Evolutionary conservation across 495 filamentous ascomycete genomes (phyloP).

Genomic region (Lophium mytilinum): DNA sequence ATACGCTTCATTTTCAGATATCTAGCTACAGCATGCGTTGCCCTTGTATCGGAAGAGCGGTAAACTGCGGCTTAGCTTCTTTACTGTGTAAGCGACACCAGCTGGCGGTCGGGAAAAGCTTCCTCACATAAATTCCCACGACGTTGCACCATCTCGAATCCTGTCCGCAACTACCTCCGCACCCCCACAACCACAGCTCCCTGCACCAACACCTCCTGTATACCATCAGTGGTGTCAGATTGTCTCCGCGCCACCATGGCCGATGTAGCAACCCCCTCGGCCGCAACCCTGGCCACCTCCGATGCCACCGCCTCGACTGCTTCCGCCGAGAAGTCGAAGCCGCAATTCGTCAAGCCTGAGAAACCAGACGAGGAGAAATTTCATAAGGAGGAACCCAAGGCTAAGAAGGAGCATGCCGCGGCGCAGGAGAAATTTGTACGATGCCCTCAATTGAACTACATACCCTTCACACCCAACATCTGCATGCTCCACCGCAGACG

Average conservation of each 20-base stretch:
- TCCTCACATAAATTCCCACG: background rate
- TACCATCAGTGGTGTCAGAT: too few relatives aligned
- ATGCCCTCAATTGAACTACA: conserved; percentile 16
- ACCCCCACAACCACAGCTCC: background rate
- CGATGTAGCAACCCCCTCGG: conserved; percentile 26
- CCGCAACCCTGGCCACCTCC: conserved; percentile 22
- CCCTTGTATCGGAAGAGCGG: too few relatives aligned
- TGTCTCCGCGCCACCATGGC: conserved; percentile 22
- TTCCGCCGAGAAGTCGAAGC: conserved; percentile 28
- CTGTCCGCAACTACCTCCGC: background rate
- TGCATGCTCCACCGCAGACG: background rate
- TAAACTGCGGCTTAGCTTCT: too few relatives aligned
- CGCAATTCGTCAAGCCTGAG: conserved; percentile 37
- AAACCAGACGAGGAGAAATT: conserved; percentile 65
- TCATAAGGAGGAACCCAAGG: conserved; percentile 62
- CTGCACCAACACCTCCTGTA: too few relatives aligned
- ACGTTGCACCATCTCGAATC: background rate
- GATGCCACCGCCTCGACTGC: conserved; percentile 10
- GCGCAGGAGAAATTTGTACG: conserved; percentile 70
- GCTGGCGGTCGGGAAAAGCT: background rate
- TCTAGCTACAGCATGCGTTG: too few relatives aligned
- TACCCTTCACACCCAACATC: background rate
- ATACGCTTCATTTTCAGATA: too few relatives aligned
- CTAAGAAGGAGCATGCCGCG: conserved; percentile 73
- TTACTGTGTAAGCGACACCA: too few relatives aligned